Evolutionary conservation across 352 stramenopile species (phyloP), one percentile per base, ranked within the genome.

Genomic region (Globisporangium ultimum): DNA sequence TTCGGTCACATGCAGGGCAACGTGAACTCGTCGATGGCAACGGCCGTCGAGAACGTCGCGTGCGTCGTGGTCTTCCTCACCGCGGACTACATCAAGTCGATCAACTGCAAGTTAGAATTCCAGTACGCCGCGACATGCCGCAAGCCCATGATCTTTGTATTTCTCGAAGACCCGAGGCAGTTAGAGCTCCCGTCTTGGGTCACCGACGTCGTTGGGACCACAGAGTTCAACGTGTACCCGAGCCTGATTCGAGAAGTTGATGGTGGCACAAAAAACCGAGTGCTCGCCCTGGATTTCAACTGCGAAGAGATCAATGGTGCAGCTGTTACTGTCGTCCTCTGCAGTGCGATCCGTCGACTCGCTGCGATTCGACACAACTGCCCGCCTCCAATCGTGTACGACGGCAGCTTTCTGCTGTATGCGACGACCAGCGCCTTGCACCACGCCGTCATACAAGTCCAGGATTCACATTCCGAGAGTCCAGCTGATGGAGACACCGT

Each of bases 1-100:
- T 85, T 72, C 34, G 75, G 78, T 38, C 66, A 86, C 70, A 88
- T 88, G 72, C 74, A 87, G 46, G 78, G 78, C 45, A 87, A 85
- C 45, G 72, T 85, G 47, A 84, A 87, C 61, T 70, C 75, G 13
- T 73, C 78, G 7, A 88, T 88, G 78, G 78, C 75, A 36, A 66
- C 71, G 3, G 75, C 75, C 0, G 71, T 88, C 11, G 72, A 86
- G 45, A 83, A 70, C 20, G 78, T 84, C 15, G 75, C 71, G 21
- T 84, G 73, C 51, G 64, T 88, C 38, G 69, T 86, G 11, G 72
- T 84, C 3, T 86, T 84, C 53, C 61, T 84, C 63, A 82, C 78
- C 0, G 60, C 57, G 14, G 69, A 57, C 21, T 88, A 88, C 55
- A 48, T 79, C 9, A 38, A 55, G 38, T 84, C 75, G 0, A 62